phyloP scores from a whole-genome alignment of 2,329 filamentous ascomycete species.

The Celoporthe dispersa region DNA sequence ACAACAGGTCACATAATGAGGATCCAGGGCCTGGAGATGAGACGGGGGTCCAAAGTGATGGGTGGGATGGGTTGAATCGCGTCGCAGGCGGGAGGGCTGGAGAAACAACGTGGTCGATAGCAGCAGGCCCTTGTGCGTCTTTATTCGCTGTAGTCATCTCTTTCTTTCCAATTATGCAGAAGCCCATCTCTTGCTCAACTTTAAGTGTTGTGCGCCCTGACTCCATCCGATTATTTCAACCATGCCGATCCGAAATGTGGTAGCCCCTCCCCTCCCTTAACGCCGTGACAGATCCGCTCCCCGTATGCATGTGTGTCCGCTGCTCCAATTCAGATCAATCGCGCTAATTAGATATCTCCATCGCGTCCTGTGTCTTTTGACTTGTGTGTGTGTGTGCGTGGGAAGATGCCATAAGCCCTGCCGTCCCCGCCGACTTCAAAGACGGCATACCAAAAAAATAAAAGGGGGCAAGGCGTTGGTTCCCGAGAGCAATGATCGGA shows the following conservation, averaged over 20 bases:
- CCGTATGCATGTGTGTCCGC: conserved; percentile 4
- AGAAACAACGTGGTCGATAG: not conserved
- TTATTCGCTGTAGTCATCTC: not conserved
- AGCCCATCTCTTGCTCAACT: not conserved
- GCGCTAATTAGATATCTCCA: not conserved
- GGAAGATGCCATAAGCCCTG: not conserved
- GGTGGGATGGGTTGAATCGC: not conserved
- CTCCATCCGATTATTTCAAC: not conserved
- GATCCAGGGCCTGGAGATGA: not conserved
- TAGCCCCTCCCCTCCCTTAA: not conserved
- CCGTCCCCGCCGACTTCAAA: not conserved
- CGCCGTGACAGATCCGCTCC: conserved; percentile 4
- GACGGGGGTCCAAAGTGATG: not conserved
- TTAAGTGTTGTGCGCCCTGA: conserved; percentile 1
- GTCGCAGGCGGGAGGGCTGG: not conserved
- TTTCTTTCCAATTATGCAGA: not conserved
- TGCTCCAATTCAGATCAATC: not conserved
- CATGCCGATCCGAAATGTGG: conserved; percentile 1
- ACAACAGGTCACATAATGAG: not conserved
- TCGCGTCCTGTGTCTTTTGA: not conserved
- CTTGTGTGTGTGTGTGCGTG: not conserved
- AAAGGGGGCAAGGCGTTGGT: not conserved
- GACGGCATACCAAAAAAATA: not conserved
- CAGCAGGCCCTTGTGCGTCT: not conserved
- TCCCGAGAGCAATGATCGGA: not conserved